Evolutionary conservation across 2,329 filamentous ascomycete genomes (phyloP), one percentile per base, ranked within the genome.

Genomic region (Calonectria pseudoreteaudii): DNA sequence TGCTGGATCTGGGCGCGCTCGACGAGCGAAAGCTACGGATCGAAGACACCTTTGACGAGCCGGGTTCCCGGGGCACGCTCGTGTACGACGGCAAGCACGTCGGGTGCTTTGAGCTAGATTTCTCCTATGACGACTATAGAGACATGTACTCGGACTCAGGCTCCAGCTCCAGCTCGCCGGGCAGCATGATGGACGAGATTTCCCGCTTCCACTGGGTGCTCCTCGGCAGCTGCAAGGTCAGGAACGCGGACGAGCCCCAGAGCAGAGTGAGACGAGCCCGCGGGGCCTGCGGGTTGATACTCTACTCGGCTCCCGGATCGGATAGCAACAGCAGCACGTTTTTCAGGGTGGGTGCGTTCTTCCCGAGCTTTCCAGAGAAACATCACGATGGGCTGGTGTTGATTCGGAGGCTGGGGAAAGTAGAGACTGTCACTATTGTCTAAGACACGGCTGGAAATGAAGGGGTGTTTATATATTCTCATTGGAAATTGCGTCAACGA

Each of bases 191-290:
- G 56, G 56, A 60, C 26, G 56, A 60, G 34, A 41, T 60, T 41
- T 41, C 56, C 34, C 31, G 34, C n/a, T 60, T 38, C 38, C 30
- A 23, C 18, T 62, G 56, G 56, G 34, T 30, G 36, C 56, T 62
- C 11, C 56, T 62, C 14, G 56, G 56, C n/a, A 62, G 56, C 56
- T 62, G 56, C 56, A 62, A 62, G 36, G 56, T 62, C 23, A 62
- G 56, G 14, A 26, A 62, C 3, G 56, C 56, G 34, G 23, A 14
- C 34, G 56, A 62, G 26, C 56, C 56, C 36, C 56, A 62, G 36
- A 36, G 18, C 23, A 28, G 16, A 26, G 34, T 62, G 56, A 41
- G 56, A 30, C 56, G 56, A 36, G 56, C 56, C 23, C 56, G 56
- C 14, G 56, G 56, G n/a, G 34, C 56, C 7, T 62, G 56, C 28